Base-by-base conservation (phyloP, 1,139 yeast species). In the Casaregolazyma lundiana region DNA sequence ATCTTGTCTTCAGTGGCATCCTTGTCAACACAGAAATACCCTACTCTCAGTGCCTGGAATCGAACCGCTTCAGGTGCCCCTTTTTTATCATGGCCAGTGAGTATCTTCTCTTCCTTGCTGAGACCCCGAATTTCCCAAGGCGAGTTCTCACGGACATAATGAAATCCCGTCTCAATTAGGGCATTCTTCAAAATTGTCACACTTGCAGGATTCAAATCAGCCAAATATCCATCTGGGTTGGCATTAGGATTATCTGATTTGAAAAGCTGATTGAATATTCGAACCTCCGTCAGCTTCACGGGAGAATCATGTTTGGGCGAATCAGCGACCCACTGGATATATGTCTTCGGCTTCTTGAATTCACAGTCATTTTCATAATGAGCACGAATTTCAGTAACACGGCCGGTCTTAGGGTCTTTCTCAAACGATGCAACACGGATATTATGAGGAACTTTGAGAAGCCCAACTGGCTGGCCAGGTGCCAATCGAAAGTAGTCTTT, bases 11-110 rank as follows among this genome's bases (percentile, higher is more conserved):
- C 73, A 5, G 73, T 71, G 47, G 88, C 71, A 54, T 92, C 97
- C 59, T 77, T 79, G 64, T 94, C 99, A 66, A 88, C 69, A 64
- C 96, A 84, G 77, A 90, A 94, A 69, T 92, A 92, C 20, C 98
- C 99, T 44, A 88, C 92, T 70, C 99, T 83, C 67, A 94, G 77
- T 24, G 96, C 98, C 71, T 94, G 99, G 87, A 94, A 94, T 65
- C 98, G 79, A 32, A 87, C 86, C n/a, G 95, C 80, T 65, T 92
- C 95, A 16, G 78, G 75, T 30, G 85, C 82, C 41, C 77, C 71
- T 41, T 71, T 70, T 21, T 76, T 77, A 51, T 84, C 83, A 49
- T 79, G 77, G 13, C 81, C 78, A 48, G 77, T 70, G 34, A 66
- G 52, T n/a, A 63, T 59, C 45, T 60, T 53, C 42, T 61, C 64